Evolutionary conservation across 352 stramenopile genomes (phyloP).

Genomic region (Phytophthora macrochlamydospora): DNA sequence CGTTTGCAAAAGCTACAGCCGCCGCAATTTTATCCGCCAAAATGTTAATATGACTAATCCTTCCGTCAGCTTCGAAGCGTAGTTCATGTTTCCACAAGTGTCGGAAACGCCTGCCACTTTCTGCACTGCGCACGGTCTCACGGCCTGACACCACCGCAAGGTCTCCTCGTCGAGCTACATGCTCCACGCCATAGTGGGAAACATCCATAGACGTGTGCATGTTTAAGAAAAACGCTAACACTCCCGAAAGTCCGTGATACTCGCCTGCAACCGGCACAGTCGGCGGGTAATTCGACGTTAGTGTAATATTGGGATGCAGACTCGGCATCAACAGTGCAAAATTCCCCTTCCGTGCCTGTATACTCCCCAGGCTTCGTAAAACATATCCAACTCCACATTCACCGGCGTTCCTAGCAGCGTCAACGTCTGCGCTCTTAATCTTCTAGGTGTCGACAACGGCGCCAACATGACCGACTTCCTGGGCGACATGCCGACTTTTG

Average conservation of each 20-base stretch:
- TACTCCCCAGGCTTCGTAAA: slow-evolving; percentile 79
- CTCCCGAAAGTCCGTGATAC: slow-evolving; percentile 65
- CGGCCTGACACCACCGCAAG: slow-evolving; percentile 79
- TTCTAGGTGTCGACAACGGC: slow-evolving; percentile 26
- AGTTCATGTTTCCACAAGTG: slow-evolving; percentile 88
- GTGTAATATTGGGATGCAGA: slow-evolving; percentile 75
- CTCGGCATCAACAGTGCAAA: slow-evolving; percentile 80
- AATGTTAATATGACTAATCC: slow-evolving; percentile 87
- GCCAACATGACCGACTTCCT: slow-evolving; percentile 27
- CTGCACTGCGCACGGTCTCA: slow-evolving; percentile 73
- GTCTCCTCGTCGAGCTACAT: slow-evolving; percentile 72
- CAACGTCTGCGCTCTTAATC: slow-evolving; percentile 34
- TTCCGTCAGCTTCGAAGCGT: slow-evolving; percentile 77
- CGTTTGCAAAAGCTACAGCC: slow-evolving; percentile 72
- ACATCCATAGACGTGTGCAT: slow-evolving; percentile 77
- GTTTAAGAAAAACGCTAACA: slow-evolving; percentile 76
- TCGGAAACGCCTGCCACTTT: slow-evolving; percentile 74
- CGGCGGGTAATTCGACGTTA: slow-evolving; percentile 81
- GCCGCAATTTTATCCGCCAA: slow-evolving; percentile 83
- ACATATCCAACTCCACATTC: slow-evolving; percentile 59
- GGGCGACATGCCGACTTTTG: slow-evolving; percentile 16
- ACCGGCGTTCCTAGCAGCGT: slow-evolving; percentile 67
- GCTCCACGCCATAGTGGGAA: slow-evolving; percentile 68
- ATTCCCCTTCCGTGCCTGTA: slow-evolving; percentile 78
- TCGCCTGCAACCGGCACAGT: slow-evolving; percentile 71